A percentile compares a stretch with the other conserved stretches of the same genome.
These are phyloP conservation scores for Oemleria cerasiformis DNA, from an alignment of 306 rosid genomes.

Conservation along the genomic window DNA sequence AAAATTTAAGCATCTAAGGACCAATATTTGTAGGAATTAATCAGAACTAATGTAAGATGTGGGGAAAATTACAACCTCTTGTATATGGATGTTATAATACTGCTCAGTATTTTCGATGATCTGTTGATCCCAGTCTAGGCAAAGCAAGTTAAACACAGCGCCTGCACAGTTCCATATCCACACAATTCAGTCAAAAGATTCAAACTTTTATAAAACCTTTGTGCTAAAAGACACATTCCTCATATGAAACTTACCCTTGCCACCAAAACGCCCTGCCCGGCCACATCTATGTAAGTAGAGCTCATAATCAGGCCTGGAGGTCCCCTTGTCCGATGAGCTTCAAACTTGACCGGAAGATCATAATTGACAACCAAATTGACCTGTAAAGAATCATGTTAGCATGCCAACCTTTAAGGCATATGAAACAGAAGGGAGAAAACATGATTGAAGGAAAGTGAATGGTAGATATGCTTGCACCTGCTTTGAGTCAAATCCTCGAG, in stretches of 20 bases:
- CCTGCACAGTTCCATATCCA: slow-evolving; percentile 10
- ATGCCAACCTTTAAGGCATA: background rate
- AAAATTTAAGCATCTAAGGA: too few relatives aligned
- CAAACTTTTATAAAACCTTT: too few relatives aligned
- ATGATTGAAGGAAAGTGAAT: background rate
- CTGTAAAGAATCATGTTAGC: slow-evolving; percentile 27
- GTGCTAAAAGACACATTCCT: background rate
- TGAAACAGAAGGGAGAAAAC: background rate
- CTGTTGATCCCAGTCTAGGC: slow-evolving; percentile 5
- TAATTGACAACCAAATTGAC: slow-evolving; percentile 69
- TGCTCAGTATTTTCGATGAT: slow-evolving; percentile 16
- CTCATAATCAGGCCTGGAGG: slow-evolving; percentile 56
- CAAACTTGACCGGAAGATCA: slow-evolving; percentile 53
- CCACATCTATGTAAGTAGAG: slow-evolving; percentile 69
- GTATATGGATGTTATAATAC: slow-evolving; percentile 8
- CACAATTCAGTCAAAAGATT: background rate
- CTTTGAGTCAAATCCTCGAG: slow-evolving; percentile 67
- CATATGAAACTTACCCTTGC: slow-evolving; percentile 49
- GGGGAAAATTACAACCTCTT: slow-evolving; percentile 15
- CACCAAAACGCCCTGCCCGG: slow-evolving; percentile 69
- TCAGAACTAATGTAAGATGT: background rate
- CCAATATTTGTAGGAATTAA: background rate
- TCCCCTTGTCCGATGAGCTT: background rate
- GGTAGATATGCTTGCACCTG: slow-evolving; percentile 37
- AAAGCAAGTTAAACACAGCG: slow-evolving; percentile 22